Conservation (phyloP, 2,329 filamentous ascomycete species). For the Fusarium nisikadoi region DNA sequence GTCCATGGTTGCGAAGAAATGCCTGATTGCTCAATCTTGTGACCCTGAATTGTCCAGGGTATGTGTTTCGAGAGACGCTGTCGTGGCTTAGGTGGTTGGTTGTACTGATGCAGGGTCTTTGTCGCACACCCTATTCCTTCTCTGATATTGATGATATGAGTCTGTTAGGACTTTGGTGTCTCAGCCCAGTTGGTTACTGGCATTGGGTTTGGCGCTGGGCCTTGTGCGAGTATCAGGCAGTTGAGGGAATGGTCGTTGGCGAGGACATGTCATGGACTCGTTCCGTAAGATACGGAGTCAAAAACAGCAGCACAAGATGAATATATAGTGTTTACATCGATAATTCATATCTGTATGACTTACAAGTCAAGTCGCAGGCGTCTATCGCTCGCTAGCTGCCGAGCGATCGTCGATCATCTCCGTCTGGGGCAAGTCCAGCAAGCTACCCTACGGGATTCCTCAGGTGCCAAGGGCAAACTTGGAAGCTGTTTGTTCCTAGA, state of each 20-base stretch:
- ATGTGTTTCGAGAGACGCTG: conserved; percentile 1
- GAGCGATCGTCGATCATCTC: neutral
- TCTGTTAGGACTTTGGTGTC: neutral
- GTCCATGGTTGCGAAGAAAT: neutral
- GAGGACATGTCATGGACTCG: neutral
- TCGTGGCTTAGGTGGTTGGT: neutral
- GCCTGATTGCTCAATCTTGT: conserved; percentile 19
- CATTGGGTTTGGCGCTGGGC: neutral
- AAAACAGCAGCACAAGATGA: neutral
- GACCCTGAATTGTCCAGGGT: conserved; percentile 14
- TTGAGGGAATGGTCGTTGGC: neutral
- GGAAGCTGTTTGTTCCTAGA: neutral
- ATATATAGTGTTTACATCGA: neutral
- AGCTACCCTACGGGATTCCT: neutral
- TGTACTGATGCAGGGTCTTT: neutral
- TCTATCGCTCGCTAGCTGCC: neutral
- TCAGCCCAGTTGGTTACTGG: neutral
- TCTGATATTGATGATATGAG: neutral
- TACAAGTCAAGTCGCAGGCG: neutral
- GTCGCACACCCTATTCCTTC: neutral
- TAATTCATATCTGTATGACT: neutral
- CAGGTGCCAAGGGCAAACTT: neutral
- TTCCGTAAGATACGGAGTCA: neutral
- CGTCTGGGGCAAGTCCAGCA: neutral
- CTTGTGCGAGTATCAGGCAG: neutral